Base-by-base conservation (phyloP, 768 basidiomycete species). In the Trametes punicea region DNA sequence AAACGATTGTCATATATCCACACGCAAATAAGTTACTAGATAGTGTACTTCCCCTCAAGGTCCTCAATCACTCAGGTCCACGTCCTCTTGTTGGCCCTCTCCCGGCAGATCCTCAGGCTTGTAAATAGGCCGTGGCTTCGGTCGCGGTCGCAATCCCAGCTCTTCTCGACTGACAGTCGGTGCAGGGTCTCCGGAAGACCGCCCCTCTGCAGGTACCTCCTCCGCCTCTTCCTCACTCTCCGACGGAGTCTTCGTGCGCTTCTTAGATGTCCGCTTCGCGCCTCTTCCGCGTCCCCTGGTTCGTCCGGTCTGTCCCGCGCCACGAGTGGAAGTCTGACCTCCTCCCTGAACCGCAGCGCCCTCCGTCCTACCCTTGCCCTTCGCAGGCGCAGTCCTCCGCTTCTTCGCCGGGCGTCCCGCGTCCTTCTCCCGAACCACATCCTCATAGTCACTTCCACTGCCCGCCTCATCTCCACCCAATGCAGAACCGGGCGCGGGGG, bases 111-210 rank as follows among this genome's bases (percentile, higher is more conserved):
- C 20, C 27, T 36, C 9, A 36, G 51, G 33, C 23, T 40, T 53
- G 20, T 29, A 39, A 1, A 57, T 40, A 15, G 55, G 55, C n/a
- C 60, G 48, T 39, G 56, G 56, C 39, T 72, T 76, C 33, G 74
- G 74, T 33, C 77, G 71, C 18, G 77, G 76, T 18, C 80, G 75
- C 31, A 80, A 57, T 27, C 69, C 68, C 0, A 72, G 38, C 38
- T 60, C 53, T 30, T 60, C 58, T 26, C 58, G 25, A 21, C 45
- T 60, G 0, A 55, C 36, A 6, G 40, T 68, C 4, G 62, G 65
- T 23, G 69, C 64, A 13, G 69, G 69, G 29, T 51, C 55, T 7
- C 45, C 36, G 0, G 59, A 8, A 64, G 69, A 27, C 59, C 60
- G 30, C 20, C 27, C 55, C 18, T 59, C 25, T 2, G 23, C 46